Percentiles rank a stretch among this genome's conserved stretches.
Conservation (phyloP, 208 protist species). For the Crithidia thermophila region DNA sequence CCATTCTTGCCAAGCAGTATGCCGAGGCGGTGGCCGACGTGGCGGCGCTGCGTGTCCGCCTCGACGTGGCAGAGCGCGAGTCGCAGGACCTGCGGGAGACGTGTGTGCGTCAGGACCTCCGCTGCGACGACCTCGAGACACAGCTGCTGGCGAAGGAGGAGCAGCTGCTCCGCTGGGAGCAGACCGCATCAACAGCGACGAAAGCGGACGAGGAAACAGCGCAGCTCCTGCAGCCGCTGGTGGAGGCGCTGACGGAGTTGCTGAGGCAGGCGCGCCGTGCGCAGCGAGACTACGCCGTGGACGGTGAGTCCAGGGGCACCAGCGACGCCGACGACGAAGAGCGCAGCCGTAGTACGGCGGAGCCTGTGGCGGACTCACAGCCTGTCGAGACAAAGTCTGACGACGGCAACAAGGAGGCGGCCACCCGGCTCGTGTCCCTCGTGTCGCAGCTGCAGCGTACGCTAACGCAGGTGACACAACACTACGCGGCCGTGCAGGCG, state of each 20-base stretch:
- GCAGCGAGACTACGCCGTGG: background rate
- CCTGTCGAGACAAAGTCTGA: background rate
- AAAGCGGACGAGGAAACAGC: background rate
- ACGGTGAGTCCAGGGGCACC: no score
- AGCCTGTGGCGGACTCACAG: background rate
- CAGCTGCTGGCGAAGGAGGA: slow-evolving; percentile 54
- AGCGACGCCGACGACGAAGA: background rate
- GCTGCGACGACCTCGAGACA: slow-evolving; percentile 56
- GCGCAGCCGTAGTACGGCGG: background rate
- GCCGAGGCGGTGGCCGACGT: slow-evolving; percentile 22
- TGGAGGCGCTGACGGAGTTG: slow-evolving; percentile 8
- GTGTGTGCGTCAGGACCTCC: slow-evolving; percentile 29
- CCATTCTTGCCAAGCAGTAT: slow-evolving; percentile 22
- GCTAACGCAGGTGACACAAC: slow-evolving; percentile 8
- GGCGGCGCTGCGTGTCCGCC: slow-evolving; percentile 22
- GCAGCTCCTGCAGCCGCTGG: slow-evolving; percentile 3
- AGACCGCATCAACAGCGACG: background rate
- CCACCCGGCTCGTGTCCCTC: background rate
- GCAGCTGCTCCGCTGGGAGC: slow-evolving; percentile 33
- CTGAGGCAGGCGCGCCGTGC: slow-evolving; percentile 1
- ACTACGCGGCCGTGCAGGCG: slow-evolving; percentile 39
- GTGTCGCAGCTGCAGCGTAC: background rate
- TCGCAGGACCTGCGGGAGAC: slow-evolving; percentile 27
- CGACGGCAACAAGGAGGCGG: background rate
- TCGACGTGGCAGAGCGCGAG: slow-evolving; percentile 19